Conservation (phyloP, 495 filamentous ascomycete species). For the Polyplosphaeria fusca region DNA sequence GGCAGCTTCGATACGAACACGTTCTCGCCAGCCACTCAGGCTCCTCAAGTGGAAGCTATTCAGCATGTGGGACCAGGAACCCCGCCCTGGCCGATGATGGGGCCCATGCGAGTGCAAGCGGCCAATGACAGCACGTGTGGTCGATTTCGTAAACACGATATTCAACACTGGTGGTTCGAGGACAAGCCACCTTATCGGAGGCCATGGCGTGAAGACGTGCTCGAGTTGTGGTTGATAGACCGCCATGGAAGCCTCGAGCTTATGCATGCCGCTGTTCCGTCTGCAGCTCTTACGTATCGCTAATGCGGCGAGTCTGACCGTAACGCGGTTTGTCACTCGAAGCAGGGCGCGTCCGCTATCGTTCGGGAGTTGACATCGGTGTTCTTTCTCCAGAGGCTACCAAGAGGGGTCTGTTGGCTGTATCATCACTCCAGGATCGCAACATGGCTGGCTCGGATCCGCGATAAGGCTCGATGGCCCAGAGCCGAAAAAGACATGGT, state of each 20-base stretch:
- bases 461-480: constrained; percentile 16
- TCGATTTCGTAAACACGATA: constrained; percentile 28
- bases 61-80: constrained; percentile 7
- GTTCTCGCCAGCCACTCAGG: constrained; percentile 7
- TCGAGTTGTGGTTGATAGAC: neutral
- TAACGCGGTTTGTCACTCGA: constrained; percentile 10
- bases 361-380: constrained; percentile 3
- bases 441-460: too few relatives aligned
- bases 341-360: neutral
- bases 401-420: neutral
- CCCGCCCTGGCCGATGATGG: constrained; percentile 21
- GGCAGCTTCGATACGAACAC: constrained; percentile 1
- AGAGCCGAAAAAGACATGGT: constrained; percentile 3
- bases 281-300: constrained; percentile 32
- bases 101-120: neutral
- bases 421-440: too few relatives aligned
- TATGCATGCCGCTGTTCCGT: constrained; percentile 23
- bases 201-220: constrained; percentile 3
- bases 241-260: neutral
- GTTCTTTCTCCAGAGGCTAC: neutral
- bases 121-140: constrained; percentile 16
- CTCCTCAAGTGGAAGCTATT: neutral
- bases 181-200: constrained; percentile 12
- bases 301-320: constrained; percentile 15
- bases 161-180: constrained; percentile 6